A percentile compares a stretch with the other conserved stretches of the same genome.
Evolutionary conservation across 1,284 basidiomycete genomes (phyloP).

Genomic region (Inonotus hispidus): DNA sequence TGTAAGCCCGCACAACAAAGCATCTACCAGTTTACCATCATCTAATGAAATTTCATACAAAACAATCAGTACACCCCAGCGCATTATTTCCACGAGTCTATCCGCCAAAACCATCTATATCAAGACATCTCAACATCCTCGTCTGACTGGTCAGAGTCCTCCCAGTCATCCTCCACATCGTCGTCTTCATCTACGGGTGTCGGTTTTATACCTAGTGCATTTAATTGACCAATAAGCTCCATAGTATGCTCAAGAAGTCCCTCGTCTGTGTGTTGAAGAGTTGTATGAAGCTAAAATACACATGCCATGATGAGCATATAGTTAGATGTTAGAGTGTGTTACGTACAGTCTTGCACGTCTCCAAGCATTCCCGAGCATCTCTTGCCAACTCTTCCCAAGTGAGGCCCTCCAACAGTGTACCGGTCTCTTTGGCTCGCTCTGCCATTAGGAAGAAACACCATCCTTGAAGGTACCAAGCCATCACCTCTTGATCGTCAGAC

Average conservation of each 20-base stretch:
- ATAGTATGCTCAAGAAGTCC: constrained; percentile 75
- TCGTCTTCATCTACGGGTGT: constrained; percentile 51
- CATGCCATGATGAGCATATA: not conserved
- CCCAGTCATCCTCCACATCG: constrained; percentile 43
- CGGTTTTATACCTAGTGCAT: constrained; percentile 62
- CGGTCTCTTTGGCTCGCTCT: constrained; percentile 50
- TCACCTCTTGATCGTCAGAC: constrained; percentile 82
- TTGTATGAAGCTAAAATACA: constrained; percentile 59
- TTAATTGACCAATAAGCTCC: constrained; percentile 69
- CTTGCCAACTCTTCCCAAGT: constrained; percentile 76
- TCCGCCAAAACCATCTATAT: not conserved
- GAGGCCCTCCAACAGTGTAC: constrained; percentile 53
- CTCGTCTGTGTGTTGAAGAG: constrained; percentile 69
- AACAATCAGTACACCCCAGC: not conserved
- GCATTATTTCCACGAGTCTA: not conserved
- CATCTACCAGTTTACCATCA: not conserved
- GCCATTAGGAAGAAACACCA: constrained; percentile 87
- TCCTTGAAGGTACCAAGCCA: constrained; percentile 93
- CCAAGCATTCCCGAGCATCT: constrained; percentile 77
- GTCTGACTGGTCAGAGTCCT: constrained; percentile 41
- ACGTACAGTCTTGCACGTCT: constrained; percentile 74
- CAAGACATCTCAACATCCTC: constrained; percentile 57
- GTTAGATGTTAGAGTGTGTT: not conserved
- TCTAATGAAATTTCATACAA: not conserved
- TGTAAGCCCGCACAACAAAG: not conserved